Evolutionary conservation across 805 yeast species (phyloP), one percentile per base, ranked within the genome.

Genomic region (Clavispora santaluciae): DNA sequence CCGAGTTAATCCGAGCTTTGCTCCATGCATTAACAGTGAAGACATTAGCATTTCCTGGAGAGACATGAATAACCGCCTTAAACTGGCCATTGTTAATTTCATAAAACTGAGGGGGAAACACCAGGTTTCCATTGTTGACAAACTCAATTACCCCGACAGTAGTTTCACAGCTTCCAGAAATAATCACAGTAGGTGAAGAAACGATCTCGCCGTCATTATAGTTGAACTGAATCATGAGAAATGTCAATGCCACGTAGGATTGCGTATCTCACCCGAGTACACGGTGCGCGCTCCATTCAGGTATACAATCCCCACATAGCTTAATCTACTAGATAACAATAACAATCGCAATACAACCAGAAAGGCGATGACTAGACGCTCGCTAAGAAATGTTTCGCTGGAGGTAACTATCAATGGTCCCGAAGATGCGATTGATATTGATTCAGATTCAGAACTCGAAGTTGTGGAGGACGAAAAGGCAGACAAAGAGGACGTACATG

Each of bases 61-160:
- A 75, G 15, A 90, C 70, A 45, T 84, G 84, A 3, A 86, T 69
- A 13, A 86, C 54, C 0, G 86, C 86, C 59, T 89, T 90, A 71
- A 90, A 91, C 44, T 75, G 72, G 1, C 83, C 81, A 16, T 75
- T 64, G 39, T 79, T 77, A 6, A 89, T 77, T 44, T 90, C 95
- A 53, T 72, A 85, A 40, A 72, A 68, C 51, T 79, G 82, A 0
- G 87, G 76, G 0, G 96, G 95, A 45, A 80, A 82, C 38, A 66
- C 69, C 22, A 48, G 41, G 43, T 60, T 60, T 9, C 50, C 46
- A 48, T 66, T 64, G 40, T 67, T 64, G 23, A 56, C 46, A 40
- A 69, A 61, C 22, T 59, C 55, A 12, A 69, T 46, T 3, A 62
- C 44, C 0, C 73, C 73, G 7, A 48, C 10, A 8, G 38, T 40